phyloP scores from a whole-genome alignment of 805 yeast genomes.

The Suhomyces sp. region DNA sequence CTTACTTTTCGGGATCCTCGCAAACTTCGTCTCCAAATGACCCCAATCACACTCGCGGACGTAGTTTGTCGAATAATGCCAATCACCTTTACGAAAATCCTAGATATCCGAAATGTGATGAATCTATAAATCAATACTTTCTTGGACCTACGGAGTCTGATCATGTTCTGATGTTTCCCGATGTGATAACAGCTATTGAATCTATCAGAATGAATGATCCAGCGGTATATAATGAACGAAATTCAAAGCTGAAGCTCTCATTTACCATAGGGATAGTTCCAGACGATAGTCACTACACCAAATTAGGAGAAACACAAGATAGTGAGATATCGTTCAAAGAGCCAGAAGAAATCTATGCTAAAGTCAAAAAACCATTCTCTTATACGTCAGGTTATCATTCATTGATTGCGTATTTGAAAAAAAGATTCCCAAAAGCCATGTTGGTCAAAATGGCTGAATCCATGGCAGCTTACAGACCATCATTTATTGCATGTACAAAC shows the following conservation, averaged over 20 bases:
- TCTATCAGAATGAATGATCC: slow-evolving; percentile 42
- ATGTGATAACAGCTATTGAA: slow-evolving; percentile 49
- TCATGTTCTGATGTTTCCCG: slow-evolving; percentile 53
- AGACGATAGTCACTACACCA: slow-evolving; percentile 30
- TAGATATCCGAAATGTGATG: slow-evolving; percentile 49
- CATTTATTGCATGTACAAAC: slow-evolving; percentile 89
- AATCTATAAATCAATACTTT: slow-evolving; percentile 64
- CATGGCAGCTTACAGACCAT: slow-evolving; percentile 88
- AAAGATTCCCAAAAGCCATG: slow-evolving; percentile 66
- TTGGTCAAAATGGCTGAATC: slow-evolving; percentile 80
- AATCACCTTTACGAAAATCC: slow-evolving; percentile 17
- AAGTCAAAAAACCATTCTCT: slow-evolving; percentile 73
- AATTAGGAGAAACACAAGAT: slow-evolving; percentile 14
- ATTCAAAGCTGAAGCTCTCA: slow-evolving; percentile 44
- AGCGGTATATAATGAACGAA: slow-evolving; percentile 34
- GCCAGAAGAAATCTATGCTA: slow-evolving; percentile 77
- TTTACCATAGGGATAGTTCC: slow-evolving; percentile 48
- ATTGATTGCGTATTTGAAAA: slow-evolving; percentile 67
- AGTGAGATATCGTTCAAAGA: slow-evolving; percentile 40
- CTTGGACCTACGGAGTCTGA: slow-evolving; percentile 52
- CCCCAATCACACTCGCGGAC: not conserved
- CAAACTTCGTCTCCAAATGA: slow-evolving; percentile 17
- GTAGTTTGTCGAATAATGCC: slow-evolving; percentile 2
- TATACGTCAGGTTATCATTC: slow-evolving; percentile 91
- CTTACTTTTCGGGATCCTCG: slow-evolving; percentile 14